Base-by-base conservation (phyloP, 1,284 basidiomycete genomes). In the Naganishia liquefaciens region DNA sequence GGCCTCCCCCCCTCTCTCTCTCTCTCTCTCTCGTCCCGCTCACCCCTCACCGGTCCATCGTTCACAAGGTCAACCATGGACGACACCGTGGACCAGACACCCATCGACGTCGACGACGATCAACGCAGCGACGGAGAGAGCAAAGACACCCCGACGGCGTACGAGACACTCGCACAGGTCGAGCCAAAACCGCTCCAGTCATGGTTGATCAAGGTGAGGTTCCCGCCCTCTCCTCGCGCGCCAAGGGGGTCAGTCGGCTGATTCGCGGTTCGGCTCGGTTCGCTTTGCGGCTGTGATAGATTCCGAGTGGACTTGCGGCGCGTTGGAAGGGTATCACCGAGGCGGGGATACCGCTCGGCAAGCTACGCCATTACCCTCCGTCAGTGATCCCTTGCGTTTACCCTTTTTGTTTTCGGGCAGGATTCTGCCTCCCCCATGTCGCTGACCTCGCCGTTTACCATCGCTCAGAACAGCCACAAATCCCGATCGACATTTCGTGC, bases 161-260 rank as follows among this genome's bases (percentile, higher is more conserved):
- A 19, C 21, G 51, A 53, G 37, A 53, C 51, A 1, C 23, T 53
- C 30, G 17, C 30, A 11, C 51, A 53, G 15, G 51, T 39, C 21
- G 27, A 30, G 33, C 51, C 51, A n/a, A 33, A 21, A 23, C 57
- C 57, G 25, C 25, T 60, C 11, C 46, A 49, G 21, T 60, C 57
- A n/a, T 60, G 57, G 57, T 50, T 60, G 57, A 60, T 60, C 46
- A 60, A 49, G 57, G 57, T 60, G 40, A 21, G 21, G 15, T 21
- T 42, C 21, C 23, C n/a, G n/a, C n/a, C n/a, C n/a, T n/a, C n/a
- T n/a, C n/a, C n/a, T n/a, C n/a, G n/a, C n/a, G n/a, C n/a, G n/a
- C n/a, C n/a, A n/a, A n/a, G n/a, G n/a, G n/a, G n/a, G n/a, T n/a
- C n/a, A n/a, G n/a, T n/a, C n/a, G n/a, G n/a, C n/a, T n/a, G n/a